These are phyloP conservation scores for Usnea hakonensis DNA, from an alignment of 495 filamentous ascomycete genomes.

Conservation along the genomic window DNA sequence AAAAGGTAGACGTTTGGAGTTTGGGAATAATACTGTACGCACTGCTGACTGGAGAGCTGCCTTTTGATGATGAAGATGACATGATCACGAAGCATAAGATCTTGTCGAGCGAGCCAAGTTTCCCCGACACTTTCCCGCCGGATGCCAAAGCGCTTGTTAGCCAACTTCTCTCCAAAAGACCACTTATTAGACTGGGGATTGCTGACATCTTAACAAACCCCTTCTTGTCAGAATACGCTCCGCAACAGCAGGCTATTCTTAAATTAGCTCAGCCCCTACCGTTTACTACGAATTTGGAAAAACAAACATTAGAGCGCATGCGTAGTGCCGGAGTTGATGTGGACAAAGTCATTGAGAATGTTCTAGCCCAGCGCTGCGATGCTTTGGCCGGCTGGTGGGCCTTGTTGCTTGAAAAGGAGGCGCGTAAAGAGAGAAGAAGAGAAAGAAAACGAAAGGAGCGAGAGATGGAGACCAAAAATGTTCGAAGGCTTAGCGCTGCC, in stretches of 20 bases:
- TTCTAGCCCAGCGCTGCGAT: conserved; percentile 83
- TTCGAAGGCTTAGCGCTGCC: conserved; percentile 74
- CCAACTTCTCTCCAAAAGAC: conserved; percentile 76
- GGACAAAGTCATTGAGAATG: conserved; percentile 88
- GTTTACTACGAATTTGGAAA: conserved; percentile 83
- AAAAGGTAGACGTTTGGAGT: conserved; percentile 98
- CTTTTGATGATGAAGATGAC: conserved; percentile 93
- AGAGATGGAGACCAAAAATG: conserved; percentile 70
- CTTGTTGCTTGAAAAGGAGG: conserved; percentile 88
- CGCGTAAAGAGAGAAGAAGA: conserved; percentile 74
- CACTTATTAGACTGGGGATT: conserved; percentile 71
- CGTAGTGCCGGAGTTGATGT: conserved; percentile 90
- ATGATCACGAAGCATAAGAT: conserved; percentile 77
- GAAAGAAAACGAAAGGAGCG: conserved; percentile 80
- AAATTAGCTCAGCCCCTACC: conserved; percentile 75
- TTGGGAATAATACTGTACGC: conserved; percentile 94
- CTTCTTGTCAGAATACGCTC: conserved; percentile 81
- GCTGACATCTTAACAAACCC: conserved; percentile 84
- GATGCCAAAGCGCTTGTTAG: conserved; percentile 71
- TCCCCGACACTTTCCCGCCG: conserved; percentile 67
- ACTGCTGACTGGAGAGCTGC: conserved; percentile 82
- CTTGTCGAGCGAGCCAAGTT: conserved; percentile 72
- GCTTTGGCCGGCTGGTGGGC: conserved; percentile 94
- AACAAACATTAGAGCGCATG: conserved; percentile 88
- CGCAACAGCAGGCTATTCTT: conserved; percentile 83